Base-by-base conservation (phyloP, 2,329 filamentous ascomycete genomes). In the Dactylonectria estremocensis region DNA sequence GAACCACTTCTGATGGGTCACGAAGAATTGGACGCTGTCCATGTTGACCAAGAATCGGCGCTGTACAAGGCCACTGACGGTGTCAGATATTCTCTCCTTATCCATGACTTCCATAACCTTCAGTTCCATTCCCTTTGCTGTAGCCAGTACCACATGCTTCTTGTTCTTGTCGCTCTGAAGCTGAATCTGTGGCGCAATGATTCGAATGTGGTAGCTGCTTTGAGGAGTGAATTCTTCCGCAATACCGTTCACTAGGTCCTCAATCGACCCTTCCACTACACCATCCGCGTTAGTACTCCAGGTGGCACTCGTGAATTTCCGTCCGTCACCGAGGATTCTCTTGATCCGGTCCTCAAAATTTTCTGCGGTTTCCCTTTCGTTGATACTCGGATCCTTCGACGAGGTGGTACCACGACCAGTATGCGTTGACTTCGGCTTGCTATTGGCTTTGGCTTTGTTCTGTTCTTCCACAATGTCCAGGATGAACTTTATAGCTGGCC, bases 101-200 rank as follows among this genome's bases (percentile, higher is more conserved):
- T 99, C 96, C 93, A 98, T 97, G 75, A 99, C 95, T 72, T 98
- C 95, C 20, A 99, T 90, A 11, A 99, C 93, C 83, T 98, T 98
- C 64, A 98, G 89, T 80, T 98, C 95, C 95, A 99, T 99, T 60
- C 95, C 94, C 81, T 98, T 98, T 31, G 95, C 95, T 3, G 95
- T 96, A 53, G 98, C 91, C n/a, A 99, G 86, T 5, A 98, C 93
- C n/a, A 97, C 96, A 65, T 97, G 93, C 80, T 97, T 97, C 69
- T 92, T 92, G 80, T 99, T 98, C 86, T 98, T 98, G 78, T 99
- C 96, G 79, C 96, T 98, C 78, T 99, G 95, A 50, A 99, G 87
- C 79, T 99, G 96, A 66, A 99, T 98, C 79, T 99, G 96, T 14
- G 96, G 96, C 6, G 95, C 96, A 75, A 99, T 98, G 46, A 99